phyloP scores from a whole-genome alignment of 2,329 filamentous ascomycete genomes.

The Corynespora cassiicola region DNA sequence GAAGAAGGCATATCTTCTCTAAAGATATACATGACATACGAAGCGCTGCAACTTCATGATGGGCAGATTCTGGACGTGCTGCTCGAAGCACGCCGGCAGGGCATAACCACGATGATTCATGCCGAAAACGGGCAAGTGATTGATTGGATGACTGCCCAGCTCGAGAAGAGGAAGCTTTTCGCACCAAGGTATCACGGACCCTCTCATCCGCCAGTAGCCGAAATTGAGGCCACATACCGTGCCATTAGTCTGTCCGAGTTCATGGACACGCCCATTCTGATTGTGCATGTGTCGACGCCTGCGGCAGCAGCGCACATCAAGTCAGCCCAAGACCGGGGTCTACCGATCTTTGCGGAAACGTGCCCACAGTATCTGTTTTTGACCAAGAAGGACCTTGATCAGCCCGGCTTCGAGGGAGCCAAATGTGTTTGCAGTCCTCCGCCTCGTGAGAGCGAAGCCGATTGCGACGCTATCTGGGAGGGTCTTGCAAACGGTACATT shows the following conservation, averaged over 20 bases:
- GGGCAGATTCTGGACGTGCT: slow-evolving; percentile 47
- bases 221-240: slow-evolving; percentile 61
- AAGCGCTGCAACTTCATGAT: slow-evolving; percentile 47
- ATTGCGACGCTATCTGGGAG: slow-evolving; percentile 60
- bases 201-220: slow-evolving; percentile 57
- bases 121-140: slow-evolving; percentile 63
- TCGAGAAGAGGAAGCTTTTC: slow-evolving; percentile 56
- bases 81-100: slow-evolving; percentile 48
- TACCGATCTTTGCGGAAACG: slow-evolving; percentile 62
- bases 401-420: slow-evolving; percentile 61
- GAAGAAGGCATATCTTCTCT: slow-evolving; percentile 46
- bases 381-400: slow-evolving; percentile 58
- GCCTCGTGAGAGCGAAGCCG: slow-evolving; percentile 54
- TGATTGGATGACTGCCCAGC: slow-evolving; percentile 60
- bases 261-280: slow-evolving; percentile 59
- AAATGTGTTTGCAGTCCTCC: slow-evolving; percentile 64
- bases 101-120: slow-evolving; percentile 63
- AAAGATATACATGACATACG: slow-evolving; percentile 55
- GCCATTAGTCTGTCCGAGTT: slow-evolving; percentile 59
- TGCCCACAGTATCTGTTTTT: slow-evolving; percentile 65
- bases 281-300: slow-evolving; percentile 61
- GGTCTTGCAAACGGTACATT: slow-evolving; percentile 61
- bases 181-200: slow-evolving; percentile 60
- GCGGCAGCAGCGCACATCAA: slow-evolving; percentile 55
- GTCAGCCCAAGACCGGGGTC: slow-evolving; percentile 55